Evolutionary conservation across 2,329 filamentous ascomycete genomes (phyloP), one percentile per base, ranked within the genome.

Genomic region (Cercospora sp.): DNA sequence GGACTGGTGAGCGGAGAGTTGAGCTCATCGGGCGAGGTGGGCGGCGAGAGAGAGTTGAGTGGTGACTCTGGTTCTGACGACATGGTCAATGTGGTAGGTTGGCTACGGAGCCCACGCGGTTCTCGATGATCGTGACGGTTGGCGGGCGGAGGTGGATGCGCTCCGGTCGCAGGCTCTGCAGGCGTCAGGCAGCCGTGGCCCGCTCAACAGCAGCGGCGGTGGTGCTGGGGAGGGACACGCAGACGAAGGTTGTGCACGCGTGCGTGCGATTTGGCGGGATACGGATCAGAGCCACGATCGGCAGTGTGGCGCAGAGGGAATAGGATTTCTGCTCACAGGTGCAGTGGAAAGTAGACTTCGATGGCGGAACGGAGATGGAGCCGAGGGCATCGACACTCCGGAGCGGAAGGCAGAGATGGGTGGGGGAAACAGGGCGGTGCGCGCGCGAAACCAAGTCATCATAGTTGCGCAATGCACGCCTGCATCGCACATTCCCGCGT

Each of bases 1-100:
- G 63, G 66, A 3, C 68, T 69, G 58, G 24, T 66, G 53, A 74
- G 71, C 7, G 71, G 70, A 24, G 70, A 71, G 18, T 66, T 58
- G 26, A 69, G 43, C 28, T 72, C 73, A 32, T 75, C 74, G 24
- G 74, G 72, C 21, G 72, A 72, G 18, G 70, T 69, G 18, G 74
- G 73, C 82, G 43, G 73, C 69, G 66, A 74, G 40, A 72, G 72
- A 57, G 66, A 66, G 58, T 68, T 66, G 65, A 70, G 69, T 63
- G 74, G 68, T 61, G 66, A 66, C 16, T 69, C 45, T 32, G 69
- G 63, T 34, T 67, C 45, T 55, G 30, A 51, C 16, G 62, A 64
- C 71, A 72, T 72, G 66, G 40, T 66, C 63, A 51, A 37, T 58
- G 58, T 32, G 37, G 53, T 30, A 32, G 53, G 53, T 28, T 30